Evolutionary conservation across 1,284 basidiomycete species (phyloP).

Genomic region (Rugosomyces carneus): DNA sequence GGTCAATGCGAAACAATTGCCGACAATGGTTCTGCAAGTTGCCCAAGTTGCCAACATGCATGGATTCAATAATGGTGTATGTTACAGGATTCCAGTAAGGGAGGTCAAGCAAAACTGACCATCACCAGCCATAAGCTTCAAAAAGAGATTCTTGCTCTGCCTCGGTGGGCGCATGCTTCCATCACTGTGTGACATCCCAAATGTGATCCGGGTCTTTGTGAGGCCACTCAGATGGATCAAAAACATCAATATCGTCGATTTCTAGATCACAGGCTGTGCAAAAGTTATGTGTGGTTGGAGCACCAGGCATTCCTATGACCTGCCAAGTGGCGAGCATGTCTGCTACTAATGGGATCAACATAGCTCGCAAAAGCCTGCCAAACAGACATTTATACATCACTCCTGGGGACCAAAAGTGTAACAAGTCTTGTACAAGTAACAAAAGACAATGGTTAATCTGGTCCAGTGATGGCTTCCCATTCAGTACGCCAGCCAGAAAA

Average conservation of each 20-base stretch:
- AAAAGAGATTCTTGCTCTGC: background rate
- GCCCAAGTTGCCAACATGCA: slow-evolving; percentile 10
- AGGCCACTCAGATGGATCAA: slow-evolving; percentile 12
- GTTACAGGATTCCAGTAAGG: slow-evolving; percentile 5
- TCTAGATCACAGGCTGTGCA: slow-evolving; percentile 12
- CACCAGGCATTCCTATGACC: slow-evolving; percentile 10
- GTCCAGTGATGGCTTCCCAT: no score
- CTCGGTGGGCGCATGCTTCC: slow-evolving; percentile 1
- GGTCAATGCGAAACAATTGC: slow-evolving; percentile 4
- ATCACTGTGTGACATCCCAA: slow-evolving; percentile 1
- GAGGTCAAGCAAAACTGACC: slow-evolving; percentile 5
- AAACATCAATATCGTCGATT: slow-evolving; percentile 10
- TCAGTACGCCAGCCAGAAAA: no score
- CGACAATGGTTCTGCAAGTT: slow-evolving; percentile 6
- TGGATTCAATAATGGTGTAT: slow-evolving; percentile 10
- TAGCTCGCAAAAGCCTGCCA: no score
- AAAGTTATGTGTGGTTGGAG: slow-evolving; percentile 8
- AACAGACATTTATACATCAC: no score
- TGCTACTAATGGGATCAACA: no score
- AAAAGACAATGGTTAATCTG: no score
- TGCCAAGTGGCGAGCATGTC: no score
- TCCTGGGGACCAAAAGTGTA: no score
- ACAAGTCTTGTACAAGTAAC: no score
- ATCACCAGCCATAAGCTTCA: background rate
- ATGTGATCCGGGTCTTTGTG: slow-evolving; percentile 7